A percentile compares a stretch with the other conserved stretches of the same genome.
These are phyloP conservation scores for Pontederia paniculata DNA, from an alignment of 176 grass and related monocot genomes.

Conservation along the genomic window DNA sequence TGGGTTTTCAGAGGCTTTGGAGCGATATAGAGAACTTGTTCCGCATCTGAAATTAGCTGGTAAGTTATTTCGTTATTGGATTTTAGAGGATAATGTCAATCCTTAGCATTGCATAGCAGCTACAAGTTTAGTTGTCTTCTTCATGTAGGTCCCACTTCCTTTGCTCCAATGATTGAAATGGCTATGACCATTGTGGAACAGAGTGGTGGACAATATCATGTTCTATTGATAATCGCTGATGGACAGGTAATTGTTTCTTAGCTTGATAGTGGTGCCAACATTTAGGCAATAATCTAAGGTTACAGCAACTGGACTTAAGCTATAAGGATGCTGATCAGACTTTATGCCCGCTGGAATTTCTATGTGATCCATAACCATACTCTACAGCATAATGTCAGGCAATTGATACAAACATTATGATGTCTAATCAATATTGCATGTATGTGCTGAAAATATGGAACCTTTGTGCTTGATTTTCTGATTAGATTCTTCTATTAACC, in stretches of 20 bases:
- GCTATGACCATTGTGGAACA: conserved; percentile 80
- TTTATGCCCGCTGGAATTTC: too few relatives aligned
- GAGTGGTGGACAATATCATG: conserved; percentile 91
- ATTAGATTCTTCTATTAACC: too few relatives aligned
- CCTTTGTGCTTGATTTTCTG: too few relatives aligned
- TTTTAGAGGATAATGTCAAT: background rate
- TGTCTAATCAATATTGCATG: too few relatives aligned
- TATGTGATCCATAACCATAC: too few relatives aligned
- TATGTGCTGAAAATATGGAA: too few relatives aligned
- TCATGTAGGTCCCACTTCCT: conserved; percentile 71
- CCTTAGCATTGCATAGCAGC: background rate
- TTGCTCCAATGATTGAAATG: conserved; percentile 90
- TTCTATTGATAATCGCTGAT: conserved; percentile 82
- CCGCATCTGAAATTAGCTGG: conserved; percentile 69
- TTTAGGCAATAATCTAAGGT: too few relatives aligned
- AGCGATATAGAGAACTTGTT: conserved; percentile 69
- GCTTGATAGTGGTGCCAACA: background rate
- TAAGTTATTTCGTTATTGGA: conserved; percentile 21
- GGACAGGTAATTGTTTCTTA: conserved; percentile 51
- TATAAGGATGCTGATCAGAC: too few relatives aligned
- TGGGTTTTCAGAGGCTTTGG: conserved; percentile 68
- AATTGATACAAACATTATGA: too few relatives aligned
- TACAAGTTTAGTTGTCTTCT: conserved; percentile 14
- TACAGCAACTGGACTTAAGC: too few relatives aligned
- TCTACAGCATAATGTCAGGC: too few relatives aligned